These are phyloP conservation scores for Neolentinus lepideus DNA, from an alignment of 1,284 basidiomycete species.

Conservation along the genomic window DNA sequence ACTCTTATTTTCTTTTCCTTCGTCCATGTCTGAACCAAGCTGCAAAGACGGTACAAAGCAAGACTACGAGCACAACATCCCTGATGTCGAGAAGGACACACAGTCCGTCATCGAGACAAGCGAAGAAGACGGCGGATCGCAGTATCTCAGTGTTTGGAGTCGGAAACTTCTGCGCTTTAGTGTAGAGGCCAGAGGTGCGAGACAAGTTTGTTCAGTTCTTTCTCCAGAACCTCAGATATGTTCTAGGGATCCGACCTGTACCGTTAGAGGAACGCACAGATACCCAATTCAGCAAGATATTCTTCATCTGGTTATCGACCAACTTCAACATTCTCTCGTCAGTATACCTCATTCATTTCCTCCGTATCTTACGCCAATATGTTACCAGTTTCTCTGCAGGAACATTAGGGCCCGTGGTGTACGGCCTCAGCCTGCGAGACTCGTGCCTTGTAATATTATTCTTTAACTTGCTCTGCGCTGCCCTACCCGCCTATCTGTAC, in stretches of 20 bases:
- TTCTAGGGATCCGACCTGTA: conserved; percentile 45
- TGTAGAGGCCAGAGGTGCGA: conserved; percentile 19
- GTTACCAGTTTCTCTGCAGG: conserved; percentile 63
- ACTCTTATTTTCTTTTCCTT: not conserved
- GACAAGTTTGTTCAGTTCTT: not conserved
- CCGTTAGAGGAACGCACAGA: conserved; percentile 45
- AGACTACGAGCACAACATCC: not conserved
- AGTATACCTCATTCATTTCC: conserved; percentile 15
- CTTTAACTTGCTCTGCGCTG: conserved; percentile 57
- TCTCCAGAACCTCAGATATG: not conserved
- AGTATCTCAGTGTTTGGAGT: conserved; percentile 9
- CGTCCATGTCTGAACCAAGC: not conserved
- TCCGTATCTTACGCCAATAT: not conserved
- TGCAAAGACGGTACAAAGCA: not conserved
- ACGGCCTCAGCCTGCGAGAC: conserved; percentile 63
- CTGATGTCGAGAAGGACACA: not conserved
- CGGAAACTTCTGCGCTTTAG: conserved; percentile 17
- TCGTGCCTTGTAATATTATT: conserved; percentile 71
- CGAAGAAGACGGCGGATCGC: not conserved
- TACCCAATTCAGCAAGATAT: conserved; percentile 61
- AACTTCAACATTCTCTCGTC: conserved; percentile 74
- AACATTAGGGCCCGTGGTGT: conserved; percentile 62
- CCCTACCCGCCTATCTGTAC: conserved; percentile 54
- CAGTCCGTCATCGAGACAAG: not conserved
- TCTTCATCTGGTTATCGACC: conserved; percentile 70